Conservation (phyloP, 306 rosid species). For the Senna tora region DNA sequence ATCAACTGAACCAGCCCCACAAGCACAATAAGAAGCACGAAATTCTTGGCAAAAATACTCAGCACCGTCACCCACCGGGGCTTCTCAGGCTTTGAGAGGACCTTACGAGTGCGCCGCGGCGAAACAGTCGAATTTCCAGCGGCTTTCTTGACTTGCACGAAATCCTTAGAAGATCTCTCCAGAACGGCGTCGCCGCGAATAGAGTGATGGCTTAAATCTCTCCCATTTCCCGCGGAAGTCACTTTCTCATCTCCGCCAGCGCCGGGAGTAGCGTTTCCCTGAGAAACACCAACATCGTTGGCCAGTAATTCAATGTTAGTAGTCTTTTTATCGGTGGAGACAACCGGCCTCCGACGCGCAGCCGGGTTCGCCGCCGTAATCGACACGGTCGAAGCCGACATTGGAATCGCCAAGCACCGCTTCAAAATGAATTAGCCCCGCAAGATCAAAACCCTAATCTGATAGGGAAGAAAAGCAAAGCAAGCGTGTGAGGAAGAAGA, state of each 20-base stretch:
- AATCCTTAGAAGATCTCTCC: conserved; percentile 56
- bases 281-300: conserved; percentile 54
- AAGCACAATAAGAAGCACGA: conserved; percentile 53
- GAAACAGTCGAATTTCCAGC: conserved; percentile 45
- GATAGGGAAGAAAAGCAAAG: neutral
- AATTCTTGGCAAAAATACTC: conserved; percentile 63
- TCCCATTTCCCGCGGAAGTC: conserved; percentile 37
- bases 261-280: conserved; percentile 32
- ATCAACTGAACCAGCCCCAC: conserved; percentile 66
- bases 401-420: conserved; percentile 42
- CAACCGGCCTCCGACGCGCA: conserved; percentile 77
- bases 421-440: neutral
- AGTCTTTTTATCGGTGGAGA: conserved; percentile 57
- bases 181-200: conserved; percentile 63
- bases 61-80: conserved; percentile 71
- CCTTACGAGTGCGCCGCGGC: conserved; percentile 52
- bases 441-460: conserved; percentile 36
- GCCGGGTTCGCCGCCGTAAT: conserved; percentile 88
- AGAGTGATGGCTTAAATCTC: conserved; percentile 84
- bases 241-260: conserved; percentile 38
- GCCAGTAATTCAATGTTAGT: conserved; percentile 63
- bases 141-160: conserved; percentile 47
- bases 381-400: conserved; percentile 97
- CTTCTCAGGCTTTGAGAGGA: conserved; percentile 44
- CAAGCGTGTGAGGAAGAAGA: conserved; percentile 1